Percentiles rank a stretch among this genome's conserved stretches.
Evolutionary conservation across 352 stramenopile species (phyloP).

Genomic region (Pythium rishiriense): DNA sequence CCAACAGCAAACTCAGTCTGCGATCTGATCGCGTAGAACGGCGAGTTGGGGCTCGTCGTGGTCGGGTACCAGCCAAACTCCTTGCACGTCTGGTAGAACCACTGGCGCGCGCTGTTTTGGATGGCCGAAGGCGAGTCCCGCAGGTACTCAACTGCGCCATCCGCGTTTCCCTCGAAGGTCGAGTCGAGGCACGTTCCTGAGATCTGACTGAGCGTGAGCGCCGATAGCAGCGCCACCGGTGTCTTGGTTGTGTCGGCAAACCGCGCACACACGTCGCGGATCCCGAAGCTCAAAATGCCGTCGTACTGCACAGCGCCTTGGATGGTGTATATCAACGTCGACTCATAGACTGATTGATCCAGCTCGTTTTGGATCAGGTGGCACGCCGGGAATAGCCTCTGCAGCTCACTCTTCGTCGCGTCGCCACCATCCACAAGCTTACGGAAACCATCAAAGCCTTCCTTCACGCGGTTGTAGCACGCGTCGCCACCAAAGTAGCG

Average conservation of each 20-base stretch:
- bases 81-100: slow-evolving; percentile 90
- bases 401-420: slow-evolving; percentile 35
- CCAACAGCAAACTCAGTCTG: slow-evolving; percentile 73
- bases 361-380: slow-evolving; percentile 74
- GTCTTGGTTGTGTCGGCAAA: slow-evolving; percentile 33
- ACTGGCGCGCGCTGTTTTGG: slow-evolving; percentile 69
- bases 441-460: slow-evolving; percentile 48
- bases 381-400: slow-evolving; percentile 58
- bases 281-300: slow-evolving; percentile 27
- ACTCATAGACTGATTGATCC: slow-evolving; percentile 78
- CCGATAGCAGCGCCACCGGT: slow-evolving; percentile 42
- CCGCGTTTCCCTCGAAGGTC: slow-evolving; percentile 61
- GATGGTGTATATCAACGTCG: slow-evolving; percentile 69
- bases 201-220: slow-evolving; percentile 52
- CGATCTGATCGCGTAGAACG: slow-evolving; percentile 60
- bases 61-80: slow-evolving; percentile 89
- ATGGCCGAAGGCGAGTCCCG: slow-evolving; percentile 62
- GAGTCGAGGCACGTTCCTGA: slow-evolving; percentile 58
- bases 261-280: slow-evolving; percentile 60
- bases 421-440: slow-evolving; percentile 57
- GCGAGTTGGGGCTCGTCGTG: slow-evolving; percentile 50
- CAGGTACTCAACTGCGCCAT: not conserved
- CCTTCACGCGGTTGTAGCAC: slow-evolving; percentile 73
- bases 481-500: slow-evolving; percentile 80
- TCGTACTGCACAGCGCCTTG: slow-evolving; percentile 81